Base-by-base conservation (phyloP, 805 yeast genomes). In the Yamadazyma kitorensis region DNA sequence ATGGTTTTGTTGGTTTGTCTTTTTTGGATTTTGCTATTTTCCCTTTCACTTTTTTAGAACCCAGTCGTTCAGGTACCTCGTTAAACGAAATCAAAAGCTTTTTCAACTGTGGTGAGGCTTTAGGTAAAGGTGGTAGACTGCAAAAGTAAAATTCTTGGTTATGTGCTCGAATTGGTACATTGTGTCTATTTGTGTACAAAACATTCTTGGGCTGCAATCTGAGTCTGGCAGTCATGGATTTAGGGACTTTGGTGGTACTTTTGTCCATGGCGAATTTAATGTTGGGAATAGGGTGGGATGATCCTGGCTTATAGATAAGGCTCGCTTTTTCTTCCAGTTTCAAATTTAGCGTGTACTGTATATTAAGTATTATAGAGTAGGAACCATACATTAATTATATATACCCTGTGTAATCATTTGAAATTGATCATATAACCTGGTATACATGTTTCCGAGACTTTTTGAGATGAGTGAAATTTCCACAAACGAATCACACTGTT, bases 401-500 rank as follows among this genome's bases (percentile, higher is more conserved):
- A 93, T 93, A 27, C 98, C 98, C 63, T 93, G 98, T 0, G 98
- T 89, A 31, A 88, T 63, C 57, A 93, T 66, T 60, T 93, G 98
- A 65, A 85, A 93, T 56, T 91, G 98, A 56, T 93, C 98, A 54
- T 93, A 93, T 20, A 93, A 66, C 46, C 96, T 70, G 1, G 98
- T 93, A 63, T 88, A 93, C 44, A 86, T 74, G 51, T 93, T 86
- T 9, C 95, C 94, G 38, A 83, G 50, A 49, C 96, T 86, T 59
- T 84, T 89, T 24, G 77, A 84, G 18, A 93, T 82, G 47, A 93
- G 64, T 2, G 71, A 63, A 38, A 67, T 76, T 37, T 87, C 98
- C 12, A 93, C 96, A 57, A 83, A 89, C 1, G 64, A 62, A 44
- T 83, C 94, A 31, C 79, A 72, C 32, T 86, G 94, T 9, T 64